Percentiles rank a stretch among this genome's conserved stretches.
Conservation (phyloP, 1,139 yeast species). For the Zygoascus meyerae region DNA sequence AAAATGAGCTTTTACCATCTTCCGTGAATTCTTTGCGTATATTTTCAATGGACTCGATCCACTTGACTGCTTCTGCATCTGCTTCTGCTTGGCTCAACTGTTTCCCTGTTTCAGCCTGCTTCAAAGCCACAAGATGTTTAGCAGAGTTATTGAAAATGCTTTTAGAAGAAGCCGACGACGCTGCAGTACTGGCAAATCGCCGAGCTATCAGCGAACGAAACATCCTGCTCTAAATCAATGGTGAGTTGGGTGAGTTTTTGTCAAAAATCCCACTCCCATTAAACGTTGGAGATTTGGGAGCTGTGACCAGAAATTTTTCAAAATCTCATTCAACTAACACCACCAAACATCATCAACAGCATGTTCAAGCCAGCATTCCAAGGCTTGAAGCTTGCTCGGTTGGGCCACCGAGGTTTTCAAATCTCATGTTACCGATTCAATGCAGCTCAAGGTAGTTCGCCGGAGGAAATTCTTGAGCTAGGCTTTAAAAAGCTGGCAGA, state of each 20-base stretch:
- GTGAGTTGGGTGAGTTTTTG: background rate
- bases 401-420: too few relatives aligned
- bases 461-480: conserved; percentile 27
- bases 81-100: conserved; percentile 18
- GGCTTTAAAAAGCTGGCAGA: conserved; percentile 33
- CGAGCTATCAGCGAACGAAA: conserved; percentile 1
- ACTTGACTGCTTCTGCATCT: conserved; percentile 59
- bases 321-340: background rate
- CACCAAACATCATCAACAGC: background rate
- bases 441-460: background rate
- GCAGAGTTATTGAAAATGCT: conserved; percentile 15
- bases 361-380: too few relatives aligned
- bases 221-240: background rate
- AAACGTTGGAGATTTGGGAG: background rate
- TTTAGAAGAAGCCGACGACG: background rate
- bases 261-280: background rate
- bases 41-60: conserved; percentile 57
- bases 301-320: background rate
- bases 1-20: conserved; percentile 28
- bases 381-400: too few relatives aligned
- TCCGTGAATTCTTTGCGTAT: conserved; percentile 44
- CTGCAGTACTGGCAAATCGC: conserved; percentile 4
- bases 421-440: too few relatives aligned
- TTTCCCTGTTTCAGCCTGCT: conserved; percentile 12
- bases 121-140: conserved; percentile 21